Evolutionary conservation across 2,329 filamentous ascomycete genomes (phyloP), one percentile per base, ranked within the genome.

Genomic region (Aspergillus amoenus): DNA sequence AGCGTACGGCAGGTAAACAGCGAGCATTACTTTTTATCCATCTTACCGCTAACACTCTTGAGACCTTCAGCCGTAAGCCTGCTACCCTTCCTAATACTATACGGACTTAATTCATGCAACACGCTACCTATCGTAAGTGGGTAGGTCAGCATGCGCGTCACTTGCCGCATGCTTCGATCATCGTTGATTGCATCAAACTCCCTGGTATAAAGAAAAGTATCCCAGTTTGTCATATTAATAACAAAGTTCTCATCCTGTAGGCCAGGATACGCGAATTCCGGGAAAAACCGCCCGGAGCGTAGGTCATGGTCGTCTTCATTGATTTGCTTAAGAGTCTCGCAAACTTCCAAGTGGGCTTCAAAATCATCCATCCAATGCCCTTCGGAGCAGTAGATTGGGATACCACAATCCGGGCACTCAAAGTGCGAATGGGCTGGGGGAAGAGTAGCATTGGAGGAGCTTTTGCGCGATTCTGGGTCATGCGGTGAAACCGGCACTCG

Each of bases 271-370:
- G 93, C 87, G 69, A 96, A 97, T 74, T 99, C 95, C 13, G 90
- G 88, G 75, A 99, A 99, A 74, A 91, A 89, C 27, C 94, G 85
- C 3, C 94, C 94, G 17, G 91, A 96, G 50, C 89, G 83, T 64
- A 99, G 77, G 73, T 99, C 94, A 70, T 99, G 95, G 66, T 99
- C 94, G 70, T 99, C 94, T 77, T 99, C 94, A 66, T 99, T 99
- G 76, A 96, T 93, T 76, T 97, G 89, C 63, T 89, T 83, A 56
- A 99, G 79, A 0, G 90, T 90, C 68, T 99, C 93, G 74, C 94
- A 99, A 37, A 99, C 88, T 70, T 97, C 85, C 59, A 99, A 75
- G 74, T 99, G 94, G 17, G 87, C 84, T 75, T 97, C 93, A 70
- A 96, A 99, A 73, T 97, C 91, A 66, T 95, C 91, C 71, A 90